A percentile compares a stretch with the other conserved stretches of the same genome.
Evolutionary conservation across 805 yeast species (phyloP).

Genomic region (Candida xiaguanensis): DNA sequence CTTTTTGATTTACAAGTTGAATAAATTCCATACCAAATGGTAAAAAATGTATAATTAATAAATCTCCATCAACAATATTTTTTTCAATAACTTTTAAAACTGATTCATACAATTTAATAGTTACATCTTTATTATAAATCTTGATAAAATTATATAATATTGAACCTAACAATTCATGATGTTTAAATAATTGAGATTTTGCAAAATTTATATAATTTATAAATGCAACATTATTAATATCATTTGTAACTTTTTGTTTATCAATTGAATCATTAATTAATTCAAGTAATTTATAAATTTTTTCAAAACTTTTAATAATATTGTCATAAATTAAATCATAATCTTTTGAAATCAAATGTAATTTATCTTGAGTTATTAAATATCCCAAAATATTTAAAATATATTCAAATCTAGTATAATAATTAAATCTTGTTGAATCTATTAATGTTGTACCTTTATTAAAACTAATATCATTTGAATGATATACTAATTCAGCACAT

Average conservation of each 20-base stretch:
- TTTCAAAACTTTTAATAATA: slow-evolving; percentile 52
- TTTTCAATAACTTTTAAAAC: slow-evolving; percentile 44
- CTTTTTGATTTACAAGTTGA: slow-evolving; percentile 28
- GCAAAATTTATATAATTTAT: slow-evolving; percentile 47
- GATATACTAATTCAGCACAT: slow-evolving; percentile 64
- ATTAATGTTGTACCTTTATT: slow-evolving; percentile 46
- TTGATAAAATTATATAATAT: slow-evolving; percentile 51
- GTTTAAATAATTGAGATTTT: slow-evolving; percentile 57
- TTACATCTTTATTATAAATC: slow-evolving; percentile 27
- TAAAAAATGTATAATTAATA: slow-evolving; percentile 58
- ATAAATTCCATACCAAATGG: slow-evolving; percentile 54
- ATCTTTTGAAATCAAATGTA: slow-evolving; percentile 19
- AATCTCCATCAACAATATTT: slow-evolving; percentile 55
- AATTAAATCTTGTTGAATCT: slow-evolving; percentile 66
- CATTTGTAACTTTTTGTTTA: slow-evolving; percentile 48
- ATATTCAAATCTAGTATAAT: slow-evolving; percentile 65
- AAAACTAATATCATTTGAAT: slow-evolving; percentile 36
- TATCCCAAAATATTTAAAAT: slow-evolving; percentile 61
- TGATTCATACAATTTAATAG: slow-evolving; percentile 29
- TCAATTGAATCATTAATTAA: slow-evolving; percentile 49
- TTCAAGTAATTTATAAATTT: slow-evolving; percentile 53
- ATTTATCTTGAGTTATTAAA: slow-evolving; percentile 19
- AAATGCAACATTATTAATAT: slow-evolving; percentile 41
- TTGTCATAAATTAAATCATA: slow-evolving; percentile 29
- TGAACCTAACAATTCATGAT: slow-evolving; percentile 72